These are phyloP conservation scores for Verticillium nonalfalfae DNA, from an alignment of 2,329 filamentous ascomycete genomes.

Conservation along the genomic window DNA sequence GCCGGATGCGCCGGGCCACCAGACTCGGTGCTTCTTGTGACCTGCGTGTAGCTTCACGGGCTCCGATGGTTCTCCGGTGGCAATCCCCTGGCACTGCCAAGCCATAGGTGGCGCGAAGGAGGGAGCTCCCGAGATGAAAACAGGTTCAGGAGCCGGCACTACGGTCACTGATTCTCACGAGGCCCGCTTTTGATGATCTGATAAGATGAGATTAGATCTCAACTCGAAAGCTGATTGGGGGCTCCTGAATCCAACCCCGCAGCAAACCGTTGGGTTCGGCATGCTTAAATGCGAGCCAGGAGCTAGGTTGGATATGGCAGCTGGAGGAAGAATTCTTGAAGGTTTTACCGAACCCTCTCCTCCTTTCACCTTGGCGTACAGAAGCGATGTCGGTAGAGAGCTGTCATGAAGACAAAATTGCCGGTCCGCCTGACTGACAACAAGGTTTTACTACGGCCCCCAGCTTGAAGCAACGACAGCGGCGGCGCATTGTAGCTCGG, in stretches of 20 bases:
- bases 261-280: neutral
- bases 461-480: neutral
- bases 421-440: neutral
- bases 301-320: neutral
- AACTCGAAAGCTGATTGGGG: neutral
- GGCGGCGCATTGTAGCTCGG: neutral
- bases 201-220: slow-evolving; percentile 4
- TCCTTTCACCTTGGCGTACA: neutral
- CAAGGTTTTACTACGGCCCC: neutral
- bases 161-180: neutral
- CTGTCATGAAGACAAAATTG: neutral
- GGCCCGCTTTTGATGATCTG: slow-evolving; percentile 2
- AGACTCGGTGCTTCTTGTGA: neutral
- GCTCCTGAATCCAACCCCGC: neutral
- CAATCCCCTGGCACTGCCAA: neutral
- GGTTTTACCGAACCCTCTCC: neutral
- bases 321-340: neutral
- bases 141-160: neutral
- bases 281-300: neutral
- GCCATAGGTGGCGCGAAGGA: neutral
- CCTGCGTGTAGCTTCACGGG: neutral
- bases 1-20: too few relatives aligned
- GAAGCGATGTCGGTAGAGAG: neutral
- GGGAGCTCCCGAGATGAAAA: neutral
- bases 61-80: neutral